phyloP scores from a whole-genome alignment of 345 rosid species.

The Hypericum androsaemum region DNA sequence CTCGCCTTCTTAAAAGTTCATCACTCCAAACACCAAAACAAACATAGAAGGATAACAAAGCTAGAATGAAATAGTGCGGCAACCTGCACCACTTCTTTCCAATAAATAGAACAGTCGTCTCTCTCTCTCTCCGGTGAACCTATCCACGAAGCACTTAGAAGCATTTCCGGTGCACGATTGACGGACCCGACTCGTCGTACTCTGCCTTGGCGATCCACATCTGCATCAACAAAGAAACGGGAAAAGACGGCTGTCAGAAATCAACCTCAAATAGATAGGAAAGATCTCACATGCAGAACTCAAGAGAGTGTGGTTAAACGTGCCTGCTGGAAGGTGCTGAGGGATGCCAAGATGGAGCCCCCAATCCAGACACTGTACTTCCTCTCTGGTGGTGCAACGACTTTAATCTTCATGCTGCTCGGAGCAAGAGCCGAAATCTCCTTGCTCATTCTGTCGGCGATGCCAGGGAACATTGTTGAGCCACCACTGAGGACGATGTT shows the following conservation, averaged over 20 bases:
- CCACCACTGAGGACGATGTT: slow-evolving; percentile 96
- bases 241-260: background rate
- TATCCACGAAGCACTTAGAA: slow-evolving; percentile 36
- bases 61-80: slow-evolving; percentile 22
- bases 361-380: slow-evolving; percentile 96
- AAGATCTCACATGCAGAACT: background rate
- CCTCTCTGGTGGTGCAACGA: slow-evolving; percentile 87
- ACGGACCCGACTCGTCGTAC: slow-evolving; percentile 88
- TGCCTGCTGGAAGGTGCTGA: slow-evolving; percentile 97
- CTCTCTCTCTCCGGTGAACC: slow-evolving; percentile 16
- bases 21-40: slow-evolving; percentile 31
- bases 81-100: slow-evolving; percentile 20
- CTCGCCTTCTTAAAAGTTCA: slow-evolving; percentile 24
- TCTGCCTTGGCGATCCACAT: slow-evolving; percentile 97
- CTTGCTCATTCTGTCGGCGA: slow-evolving; percentile 89
- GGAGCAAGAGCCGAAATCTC: slow-evolving; percentile 89
- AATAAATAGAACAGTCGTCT: slow-evolving; percentile 8
- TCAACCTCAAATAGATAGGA: background rate
- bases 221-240: slow-evolving; percentile 28
- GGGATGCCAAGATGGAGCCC: slow-evolving; percentile 84
- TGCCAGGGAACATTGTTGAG: slow-evolving; percentile 83
- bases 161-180: slow-evolving; percentile 91
- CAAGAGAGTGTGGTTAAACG: background rate
- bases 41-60: slow-evolving; percentile 27
- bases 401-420: slow-evolving; percentile 96